Evolutionary conservation across 768 basidiomycete species (phyloP).

Genomic region (Auriscalpium vulgare): DNA sequence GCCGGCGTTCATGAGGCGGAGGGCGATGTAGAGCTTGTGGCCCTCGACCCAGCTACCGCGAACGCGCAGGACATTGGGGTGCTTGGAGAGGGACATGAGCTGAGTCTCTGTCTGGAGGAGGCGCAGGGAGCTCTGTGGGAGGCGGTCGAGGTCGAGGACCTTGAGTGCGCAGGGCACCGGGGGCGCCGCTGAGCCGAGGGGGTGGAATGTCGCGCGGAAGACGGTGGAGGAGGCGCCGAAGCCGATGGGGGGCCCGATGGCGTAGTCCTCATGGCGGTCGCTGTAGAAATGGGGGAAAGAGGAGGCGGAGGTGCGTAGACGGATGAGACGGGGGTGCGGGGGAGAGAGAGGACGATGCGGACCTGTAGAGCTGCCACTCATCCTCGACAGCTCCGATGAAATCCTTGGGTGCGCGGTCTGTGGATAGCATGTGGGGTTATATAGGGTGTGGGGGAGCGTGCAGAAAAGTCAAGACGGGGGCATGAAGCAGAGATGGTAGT

Average conservation of each 20-base stretch:
- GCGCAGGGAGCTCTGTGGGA: conserved; percentile 61
- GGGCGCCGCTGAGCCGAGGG: conserved; percentile 23
- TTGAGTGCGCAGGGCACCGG: conserved; percentile 73
- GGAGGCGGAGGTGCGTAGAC: not conserved
- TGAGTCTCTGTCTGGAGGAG: conserved; percentile 81
- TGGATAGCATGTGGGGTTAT: not conserved
- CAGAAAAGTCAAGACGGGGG: not conserved
- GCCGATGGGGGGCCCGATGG: conserved; percentile 70
- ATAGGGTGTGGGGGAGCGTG: not conserved
- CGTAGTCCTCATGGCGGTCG: conserved; percentile 65
- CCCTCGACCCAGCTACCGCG: conserved; percentile 85
- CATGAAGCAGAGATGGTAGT: not conserved
- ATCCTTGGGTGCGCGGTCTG: conserved; percentile 16
- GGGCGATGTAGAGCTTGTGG: conserved; percentile 76
- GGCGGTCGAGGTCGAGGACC: conserved; percentile 78
- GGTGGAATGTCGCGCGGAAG: conserved; percentile 63
- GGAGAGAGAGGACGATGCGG: conserved; percentile 8
- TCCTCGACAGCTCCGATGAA: conserved; percentile 82
- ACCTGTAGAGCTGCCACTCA: conserved; percentile 81
- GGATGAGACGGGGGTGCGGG: not conserved
- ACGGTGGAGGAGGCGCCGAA: conserved; percentile 92
- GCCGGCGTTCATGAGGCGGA: conserved; percentile 85
- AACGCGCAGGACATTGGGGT: conserved; percentile 88
- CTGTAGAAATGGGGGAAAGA: conserved; percentile 28
- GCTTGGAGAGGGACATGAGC: conserved; percentile 87